Percentiles rank a stretch among this genome's conserved stretches.
phyloP scores from a whole-genome alignment of 495 filamentous ascomycete genomes.

The Echria macrotheca region DNA sequence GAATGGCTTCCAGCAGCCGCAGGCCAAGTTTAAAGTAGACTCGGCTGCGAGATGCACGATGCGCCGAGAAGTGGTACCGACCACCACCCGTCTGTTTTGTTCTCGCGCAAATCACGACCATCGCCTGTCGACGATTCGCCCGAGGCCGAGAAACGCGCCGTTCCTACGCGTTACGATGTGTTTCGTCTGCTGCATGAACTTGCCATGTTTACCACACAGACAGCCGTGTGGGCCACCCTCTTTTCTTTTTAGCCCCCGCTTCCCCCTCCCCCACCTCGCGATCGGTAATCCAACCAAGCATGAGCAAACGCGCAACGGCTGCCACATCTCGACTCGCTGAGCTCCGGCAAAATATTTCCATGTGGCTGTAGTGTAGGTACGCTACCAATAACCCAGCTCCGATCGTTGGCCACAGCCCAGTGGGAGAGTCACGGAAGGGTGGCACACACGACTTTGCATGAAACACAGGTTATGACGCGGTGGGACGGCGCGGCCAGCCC shows the following conservation, averaged over 20 bases:
- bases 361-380: background rate
- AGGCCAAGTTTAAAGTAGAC: conserved; percentile 2
- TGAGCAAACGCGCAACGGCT: conserved; percentile 1
- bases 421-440: too few species aligned
- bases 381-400: background rate
- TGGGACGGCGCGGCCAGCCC: conserved; percentile 10
- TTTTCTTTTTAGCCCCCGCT: conserved; percentile 3
- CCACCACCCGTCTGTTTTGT: background rate
- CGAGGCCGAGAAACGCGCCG: background rate
- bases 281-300: conserved; percentile 3
- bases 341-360: conserved; percentile 13
- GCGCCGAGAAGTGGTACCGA: background rate
- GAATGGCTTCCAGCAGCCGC: conserved; percentile 7
- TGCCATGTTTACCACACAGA: conserved; percentile 11
- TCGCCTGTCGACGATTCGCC: too few species aligned
- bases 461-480: conserved; percentile 20
- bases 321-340: conserved; percentile 1
- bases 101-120: background rate
- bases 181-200: conserved; percentile 1
- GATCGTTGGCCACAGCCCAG: too few species aligned
- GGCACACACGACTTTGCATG: conserved; percentile 14
- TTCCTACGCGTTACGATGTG: background rate
- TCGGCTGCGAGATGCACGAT: background rate
- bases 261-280: background rate
- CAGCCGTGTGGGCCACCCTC: conserved; percentile 2